Evolutionary conservation across 1,139 yeast species (phyloP).

Genomic region (Saccharomycopsis hybrid): DNA sequence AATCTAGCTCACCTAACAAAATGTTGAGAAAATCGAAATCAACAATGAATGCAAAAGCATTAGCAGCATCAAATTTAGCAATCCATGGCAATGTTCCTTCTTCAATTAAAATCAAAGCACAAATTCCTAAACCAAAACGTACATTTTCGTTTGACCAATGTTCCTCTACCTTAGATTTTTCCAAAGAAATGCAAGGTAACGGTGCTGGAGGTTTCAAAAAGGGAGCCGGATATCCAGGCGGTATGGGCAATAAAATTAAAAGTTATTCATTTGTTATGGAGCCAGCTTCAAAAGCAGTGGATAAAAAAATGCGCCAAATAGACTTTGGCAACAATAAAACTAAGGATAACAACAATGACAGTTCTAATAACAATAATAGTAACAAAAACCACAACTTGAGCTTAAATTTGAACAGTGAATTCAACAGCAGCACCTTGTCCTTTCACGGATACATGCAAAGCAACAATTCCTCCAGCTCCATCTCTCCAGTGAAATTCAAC

Average conservation of each 20-base stretch:
- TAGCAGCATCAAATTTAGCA: neutral
- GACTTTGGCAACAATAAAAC: neutral
- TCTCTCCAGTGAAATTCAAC: conserved; percentile 1
- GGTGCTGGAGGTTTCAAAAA: neutral
- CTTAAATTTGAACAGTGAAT: conserved; percentile 8
- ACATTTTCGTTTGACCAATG: conserved; percentile 21
- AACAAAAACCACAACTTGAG: neutral
- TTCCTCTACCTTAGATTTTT: conserved; percentile 20
- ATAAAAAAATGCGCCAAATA: neutral
- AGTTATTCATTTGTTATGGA: conserved; percentile 15
- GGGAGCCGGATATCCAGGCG: neutral
- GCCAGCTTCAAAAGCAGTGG: conserved; percentile 8
- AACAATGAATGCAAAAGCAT: conserved; percentile 8
- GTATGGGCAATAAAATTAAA: conserved; percentile 3
- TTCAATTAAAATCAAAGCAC: conserved; percentile 13
- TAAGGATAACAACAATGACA: neutral
- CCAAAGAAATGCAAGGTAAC: conserved; percentile 7
- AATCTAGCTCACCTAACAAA: conserved; percentile 7
- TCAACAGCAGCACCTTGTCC: neutral
- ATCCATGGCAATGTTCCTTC: neutral
- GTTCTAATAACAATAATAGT: neutral
- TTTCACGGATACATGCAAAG: neutral
- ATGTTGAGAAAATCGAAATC: conserved; percentile 12
- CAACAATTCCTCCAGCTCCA: neutral
- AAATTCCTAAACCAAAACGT: conserved; percentile 12